A percentile compares a stretch with the other conserved stretches of the same genome.
Evolutionary conservation across 768 basidiomycete genomes (phyloP).

Genomic region (Lactifluus echinatus): DNA sequence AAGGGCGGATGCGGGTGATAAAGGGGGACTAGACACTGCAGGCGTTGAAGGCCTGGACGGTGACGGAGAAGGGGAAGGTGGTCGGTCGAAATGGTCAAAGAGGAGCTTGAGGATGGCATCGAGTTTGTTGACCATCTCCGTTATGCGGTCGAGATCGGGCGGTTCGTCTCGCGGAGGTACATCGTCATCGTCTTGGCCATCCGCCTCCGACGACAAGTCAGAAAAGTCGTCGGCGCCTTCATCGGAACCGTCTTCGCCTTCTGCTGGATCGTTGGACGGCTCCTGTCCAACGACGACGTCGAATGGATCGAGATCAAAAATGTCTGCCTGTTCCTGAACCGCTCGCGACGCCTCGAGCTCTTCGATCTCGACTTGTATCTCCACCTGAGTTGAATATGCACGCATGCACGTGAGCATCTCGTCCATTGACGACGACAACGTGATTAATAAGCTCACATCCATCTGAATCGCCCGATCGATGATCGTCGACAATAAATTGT

Average conservation of each 20-base stretch:
- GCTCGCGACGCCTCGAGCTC: constrained; percentile 68
- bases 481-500: constrained; percentile 76
- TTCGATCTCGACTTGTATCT: constrained; percentile 93
- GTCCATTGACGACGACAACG: not conserved
- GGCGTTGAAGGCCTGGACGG: constrained; percentile 24
- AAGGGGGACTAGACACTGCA: constrained; percentile 24
- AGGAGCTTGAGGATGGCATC: constrained; percentile 80
- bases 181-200: constrained; percentile 39
- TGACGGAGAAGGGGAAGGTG: constrained; percentile 29
- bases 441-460: constrained; percentile 60
- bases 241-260: constrained; percentile 41
- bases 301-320: constrained; percentile 80
- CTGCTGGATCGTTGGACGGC: constrained; percentile 46
- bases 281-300: constrained; percentile 79
- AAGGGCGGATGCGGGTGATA: constrained; percentile 10
- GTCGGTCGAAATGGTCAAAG: constrained; percentile 73
- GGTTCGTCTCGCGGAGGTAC: constrained; percentile 34
- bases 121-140: constrained; percentile 85
- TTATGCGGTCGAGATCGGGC: constrained; percentile 57
- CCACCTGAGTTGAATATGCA: constrained; percentile 67
- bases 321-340: constrained; percentile 38
- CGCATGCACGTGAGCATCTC: not conserved
- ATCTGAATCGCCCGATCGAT: constrained; percentile 94
- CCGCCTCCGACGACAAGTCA: constrained; percentile 69
- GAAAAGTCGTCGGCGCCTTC: constrained; percentile 41